These are phyloP conservation scores for Carex scoparia DNA, from an alignment of 176 grass and related monocot species.

Conservation along the genomic window DNA sequence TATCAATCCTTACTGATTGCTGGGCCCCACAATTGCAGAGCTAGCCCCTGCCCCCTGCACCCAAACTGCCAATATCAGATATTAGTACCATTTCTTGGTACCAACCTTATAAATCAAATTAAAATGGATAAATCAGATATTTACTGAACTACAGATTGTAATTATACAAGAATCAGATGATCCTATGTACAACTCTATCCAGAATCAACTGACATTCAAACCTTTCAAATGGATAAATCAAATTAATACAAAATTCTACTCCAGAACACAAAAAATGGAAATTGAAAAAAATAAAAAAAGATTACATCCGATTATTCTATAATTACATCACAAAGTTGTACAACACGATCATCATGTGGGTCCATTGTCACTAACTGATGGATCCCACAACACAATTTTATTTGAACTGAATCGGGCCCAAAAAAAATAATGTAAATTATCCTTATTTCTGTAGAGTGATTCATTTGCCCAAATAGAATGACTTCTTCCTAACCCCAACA, in stretches of 20 bases:
- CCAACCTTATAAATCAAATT: not conserved
- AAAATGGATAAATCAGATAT: not conserved
- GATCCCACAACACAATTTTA: not conserved
- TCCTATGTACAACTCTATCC: slow-evolving; percentile 3
- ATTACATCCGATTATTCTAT: slow-evolving; percentile 12
- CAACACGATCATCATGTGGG: not conserved
- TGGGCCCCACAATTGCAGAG: not conserved
- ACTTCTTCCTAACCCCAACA: slow-evolving; percentile 1
- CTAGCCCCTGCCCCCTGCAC: not conserved
- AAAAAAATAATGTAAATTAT: slow-evolving; percentile 1
- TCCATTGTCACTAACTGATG: not conserved
- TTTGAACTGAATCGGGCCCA: not conserved
- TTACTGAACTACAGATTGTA: not conserved
- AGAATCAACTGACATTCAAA: slow-evolving; percentile 18
- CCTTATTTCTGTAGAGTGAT: not conserved
- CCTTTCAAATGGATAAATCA: slow-evolving; percentile 5
- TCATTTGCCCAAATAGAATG: not conserved
- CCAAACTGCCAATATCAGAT: not conserved
- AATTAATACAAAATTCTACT: slow-evolving; percentile 6
- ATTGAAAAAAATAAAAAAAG: not conserved
- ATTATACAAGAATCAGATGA: not conserved
- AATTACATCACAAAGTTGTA: slow-evolving; percentile 11
- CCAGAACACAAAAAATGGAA: not conserved
- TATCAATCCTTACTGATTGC: not conserved
- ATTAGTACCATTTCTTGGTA: not conserved